Conservation (phyloP, 2,329 filamentous ascomycete species). For the Periconia macrospinosa region DNA sequence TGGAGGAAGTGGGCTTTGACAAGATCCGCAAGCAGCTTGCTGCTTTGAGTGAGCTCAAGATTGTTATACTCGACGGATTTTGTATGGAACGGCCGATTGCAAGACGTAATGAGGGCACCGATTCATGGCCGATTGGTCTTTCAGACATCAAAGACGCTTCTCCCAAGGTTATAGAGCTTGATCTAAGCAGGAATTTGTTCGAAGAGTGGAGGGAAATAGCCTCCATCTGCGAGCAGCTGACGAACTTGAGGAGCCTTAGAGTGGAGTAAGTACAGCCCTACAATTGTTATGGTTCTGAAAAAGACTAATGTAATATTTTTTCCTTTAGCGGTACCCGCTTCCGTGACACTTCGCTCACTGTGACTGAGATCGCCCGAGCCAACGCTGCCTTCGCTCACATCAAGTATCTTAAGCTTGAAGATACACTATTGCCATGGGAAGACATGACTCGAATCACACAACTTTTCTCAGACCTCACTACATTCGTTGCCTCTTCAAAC, state of each 20-base stretch:
- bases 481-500: conserved; percentile 51
- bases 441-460: conserved; percentile 45
- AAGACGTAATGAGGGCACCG: conserved; percentile 11
- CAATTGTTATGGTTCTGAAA: neutral
- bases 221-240: conserved; percentile 70
- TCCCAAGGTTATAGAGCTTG: conserved; percentile 69
- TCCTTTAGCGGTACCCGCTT: conserved; percentile 72
- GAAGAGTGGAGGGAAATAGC: conserved; percentile 67
- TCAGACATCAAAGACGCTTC: conserved; percentile 59
- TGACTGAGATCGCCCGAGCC: conserved; percentile 24
- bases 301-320: conserved; percentile 3
- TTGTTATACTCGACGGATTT: conserved; percentile 80
- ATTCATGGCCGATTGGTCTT: conserved; percentile 31
- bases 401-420: conserved; percentile 52
- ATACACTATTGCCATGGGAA: conserved; percentile 47
- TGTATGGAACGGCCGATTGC: conserved; percentile 55
- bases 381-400: conserved; percentile 39
- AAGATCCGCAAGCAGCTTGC: conserved; percentile 84
- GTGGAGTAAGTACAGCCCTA: conserved; percentile 63
- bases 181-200: conserved; percentile 83
- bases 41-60: conserved; percentile 73
- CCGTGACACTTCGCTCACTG: conserved; percentile 33
- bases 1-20: conserved; percentile 92
- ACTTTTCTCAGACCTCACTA: conserved; percentile 59
- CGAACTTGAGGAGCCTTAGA: conserved; percentile 66